Percentiles rank a stretch among this genome's conserved stretches.
Evolutionary conservation across 352 stramenopile species (phyloP).

Genomic region (Pythium pyrilobum): DNA sequence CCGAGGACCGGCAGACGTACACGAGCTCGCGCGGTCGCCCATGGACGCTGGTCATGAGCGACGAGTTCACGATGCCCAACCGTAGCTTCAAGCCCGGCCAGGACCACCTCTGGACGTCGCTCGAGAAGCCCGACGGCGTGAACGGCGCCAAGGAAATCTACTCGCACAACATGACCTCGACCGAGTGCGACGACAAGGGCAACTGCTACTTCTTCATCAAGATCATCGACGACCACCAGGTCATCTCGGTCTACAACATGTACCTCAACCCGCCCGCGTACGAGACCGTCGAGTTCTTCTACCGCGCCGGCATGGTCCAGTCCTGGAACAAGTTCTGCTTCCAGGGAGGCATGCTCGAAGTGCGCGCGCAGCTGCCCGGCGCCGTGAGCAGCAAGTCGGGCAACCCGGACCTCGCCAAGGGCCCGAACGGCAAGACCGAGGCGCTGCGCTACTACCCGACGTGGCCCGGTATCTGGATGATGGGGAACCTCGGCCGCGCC

Average conservation of each 20-base stretch:
- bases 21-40: constrained; percentile 25
- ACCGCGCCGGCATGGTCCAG: constrained; percentile 76
- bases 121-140: not conserved
- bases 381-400: constrained; percentile 37
- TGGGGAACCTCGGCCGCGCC: constrained; percentile 22
- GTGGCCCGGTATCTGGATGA: constrained; percentile 87
- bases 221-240: constrained; percentile 35
- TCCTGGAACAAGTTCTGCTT: constrained; percentile 95
- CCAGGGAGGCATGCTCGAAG: constrained; percentile 88
- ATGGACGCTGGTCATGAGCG: constrained; percentile 60
- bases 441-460: constrained; percentile 28
- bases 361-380: constrained; percentile 78
- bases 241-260: constrained; percentile 47
- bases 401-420: constrained; percentile 29
- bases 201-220: constrained; percentile 66
- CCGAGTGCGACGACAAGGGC: constrained; percentile 34
- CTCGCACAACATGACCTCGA: constrained; percentile 67
- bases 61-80: constrained; percentile 55
- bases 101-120: not conserved
- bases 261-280: constrained; percentile 45
- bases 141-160: constrained; percentile 86
- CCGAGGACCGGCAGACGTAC: constrained; percentile 21
- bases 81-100: constrained; percentile 65
- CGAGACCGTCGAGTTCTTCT: constrained; percentile 39
- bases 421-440: constrained; percentile 11